Evolutionary conservation across 768 basidiomycete genomes (phyloP), one percentile per base, ranked within the genome.

Genomic region (Arthromyces matolae): DNA sequence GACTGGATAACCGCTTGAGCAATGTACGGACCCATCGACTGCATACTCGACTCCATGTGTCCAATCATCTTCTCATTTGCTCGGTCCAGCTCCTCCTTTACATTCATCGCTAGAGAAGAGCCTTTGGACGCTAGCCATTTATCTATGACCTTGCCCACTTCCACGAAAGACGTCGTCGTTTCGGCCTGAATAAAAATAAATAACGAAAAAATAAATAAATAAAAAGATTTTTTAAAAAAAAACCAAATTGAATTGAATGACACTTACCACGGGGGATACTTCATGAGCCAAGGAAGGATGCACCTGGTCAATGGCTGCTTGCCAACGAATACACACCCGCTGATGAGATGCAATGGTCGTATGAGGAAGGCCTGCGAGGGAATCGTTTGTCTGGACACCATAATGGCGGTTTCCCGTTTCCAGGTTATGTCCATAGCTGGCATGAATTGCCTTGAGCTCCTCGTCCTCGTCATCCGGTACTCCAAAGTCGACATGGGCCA

Each of bases 271-370:
- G n/a, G n/a, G n/a, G n/a, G 18, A 19, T 43, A 6, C n/a, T 16
- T 4, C 18, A 10, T 43, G 13, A 1, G 34, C 24, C 8, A 45
- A 24, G 1, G 37, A 40, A 8, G 47, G 47, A 31, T 47, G 39
- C 3, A 47, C 38, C 23, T 40, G 47, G 13, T 32, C n/a, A 0
- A 49, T 4, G 9, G 33, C 29, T 5, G 40, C 41, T 8, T 49
- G 41, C 19, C 25, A 37, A 3, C 23, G 41, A 14, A 49, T 35
- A 35, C 47, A 49, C 0, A 49, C 34, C 1, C 34, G 23, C n/a
- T 49, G 47, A 16, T 49, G 27, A 4, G 25, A 42, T 0, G 47
- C 47, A 42, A 49, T 37, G 4, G 34, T 14, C 2, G 14, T 42
- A 24, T 49, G 47, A 2, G 18, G 36, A 9, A 42, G 23, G 0